phyloP scores from a whole-genome alignment of 768 basidiomycete species.

The Termitomyces sp. region DNA sequence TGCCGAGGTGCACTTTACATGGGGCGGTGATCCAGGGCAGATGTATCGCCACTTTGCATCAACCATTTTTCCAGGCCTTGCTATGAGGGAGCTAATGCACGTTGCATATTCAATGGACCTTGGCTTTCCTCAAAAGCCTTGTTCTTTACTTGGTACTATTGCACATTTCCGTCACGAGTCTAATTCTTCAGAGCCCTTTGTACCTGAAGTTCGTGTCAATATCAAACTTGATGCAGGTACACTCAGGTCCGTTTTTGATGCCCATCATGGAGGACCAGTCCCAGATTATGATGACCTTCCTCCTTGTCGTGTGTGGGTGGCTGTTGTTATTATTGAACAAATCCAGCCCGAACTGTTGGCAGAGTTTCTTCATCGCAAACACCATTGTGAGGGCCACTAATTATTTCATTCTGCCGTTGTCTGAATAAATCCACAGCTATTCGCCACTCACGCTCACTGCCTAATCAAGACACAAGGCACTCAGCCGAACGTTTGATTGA shows the following conservation, averaged over 20 bases:
- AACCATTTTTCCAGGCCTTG: slow-evolving; percentile 3
- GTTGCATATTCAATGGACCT: not conserved
- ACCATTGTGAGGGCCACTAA: not conserved
- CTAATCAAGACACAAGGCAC: too few species aligned
- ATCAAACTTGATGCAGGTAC: not conserved
- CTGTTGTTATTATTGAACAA: not conserved
- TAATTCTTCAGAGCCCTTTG: not conserved
- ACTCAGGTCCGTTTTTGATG: not conserved
- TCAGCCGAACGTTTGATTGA: too few species aligned
- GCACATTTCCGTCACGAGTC: not conserved
- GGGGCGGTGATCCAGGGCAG: too few species aligned
- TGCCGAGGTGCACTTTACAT: not conserved
- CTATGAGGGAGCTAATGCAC: slow-evolving; percentile 5
- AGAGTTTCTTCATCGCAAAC: not conserved
- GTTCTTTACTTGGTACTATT: slow-evolving; percentile 4
- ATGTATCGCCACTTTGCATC: slow-evolving; percentile 3
- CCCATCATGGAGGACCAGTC: too few species aligned
- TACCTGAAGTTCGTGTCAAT: not conserved
- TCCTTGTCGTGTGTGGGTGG: not conserved
- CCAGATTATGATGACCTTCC: not conserved
- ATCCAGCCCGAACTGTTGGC: not conserved
- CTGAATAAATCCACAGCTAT: too few species aligned
- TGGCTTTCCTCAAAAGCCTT: not conserved
- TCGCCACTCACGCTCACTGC: too few species aligned
- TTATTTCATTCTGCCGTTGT: too few species aligned